A percentile compares a stretch with the other conserved stretches of the same genome.
These are phyloP conservation scores for Salix arbutifolia DNA, from an alignment of 345 rosid genomes.

Conservation along the genomic window DNA sequence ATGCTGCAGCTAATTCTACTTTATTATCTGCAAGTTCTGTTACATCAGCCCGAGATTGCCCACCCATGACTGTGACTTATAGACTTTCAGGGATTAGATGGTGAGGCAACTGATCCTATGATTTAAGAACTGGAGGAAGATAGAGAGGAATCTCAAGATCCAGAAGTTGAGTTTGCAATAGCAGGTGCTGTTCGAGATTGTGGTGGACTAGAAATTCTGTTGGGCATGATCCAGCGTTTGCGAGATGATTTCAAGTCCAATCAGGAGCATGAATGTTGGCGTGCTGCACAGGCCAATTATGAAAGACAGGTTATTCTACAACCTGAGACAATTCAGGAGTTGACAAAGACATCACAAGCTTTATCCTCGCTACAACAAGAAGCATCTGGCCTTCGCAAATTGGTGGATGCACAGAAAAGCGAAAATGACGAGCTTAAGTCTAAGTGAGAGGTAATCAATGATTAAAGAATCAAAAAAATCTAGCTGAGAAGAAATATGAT, in stretches of 20 bases:
- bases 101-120: slow-evolving; percentile 99
- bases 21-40: slow-evolving; percentile 57
- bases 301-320: slow-evolving; percentile 97
- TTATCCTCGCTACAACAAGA: too few relatives aligned
- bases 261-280: slow-evolving; percentile 75
- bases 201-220: slow-evolving; percentile 85
- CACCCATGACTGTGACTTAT: slow-evolving; percentile 94
- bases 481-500: slow-evolving; percentile 59
- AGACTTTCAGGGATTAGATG: slow-evolving; percentile 99
- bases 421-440: too few relatives aligned
- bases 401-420: too few relatives aligned
- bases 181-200: slow-evolving; percentile 93
- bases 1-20: slow-evolving; percentile 48
- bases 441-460: too few relatives aligned
- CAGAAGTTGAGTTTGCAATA: slow-evolving; percentile 95
- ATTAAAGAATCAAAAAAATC: too few relatives aligned
- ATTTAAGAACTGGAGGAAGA: slow-evolving; percentile 98
- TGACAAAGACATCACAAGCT: too few relatives aligned
- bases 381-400: too few relatives aligned
- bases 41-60: slow-evolving; percentile 63
- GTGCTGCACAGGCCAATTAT: slow-evolving; percentile 74
- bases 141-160: slow-evolving; percentile 97
- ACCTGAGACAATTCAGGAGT: slow-evolving; percentile 93
- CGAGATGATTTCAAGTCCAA: too few relatives aligned
- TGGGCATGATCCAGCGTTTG: too few relatives aligned